A percentile compares a stretch with the other conserved stretches of the same genome.
Conservation (phyloP, 352 stramenopile species). For the Chrysophaeum taylorii region DNA sequence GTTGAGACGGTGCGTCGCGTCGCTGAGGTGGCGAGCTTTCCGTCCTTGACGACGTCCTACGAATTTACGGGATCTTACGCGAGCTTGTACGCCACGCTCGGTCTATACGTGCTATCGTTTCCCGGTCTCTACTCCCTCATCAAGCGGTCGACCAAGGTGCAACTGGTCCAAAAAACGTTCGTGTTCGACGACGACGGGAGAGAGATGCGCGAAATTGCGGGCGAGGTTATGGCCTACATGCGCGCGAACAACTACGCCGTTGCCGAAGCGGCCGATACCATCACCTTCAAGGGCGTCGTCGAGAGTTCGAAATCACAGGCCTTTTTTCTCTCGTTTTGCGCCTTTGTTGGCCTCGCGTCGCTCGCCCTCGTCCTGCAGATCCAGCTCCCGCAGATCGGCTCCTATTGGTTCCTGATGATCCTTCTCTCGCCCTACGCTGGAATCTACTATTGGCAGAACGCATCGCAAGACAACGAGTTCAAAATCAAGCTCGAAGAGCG, state of each 20-base stretch:
- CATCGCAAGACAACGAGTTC: constrained; percentile 42
- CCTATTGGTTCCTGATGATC: constrained; percentile 32
- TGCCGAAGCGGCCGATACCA: constrained; percentile 48
- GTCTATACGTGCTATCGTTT: constrained; percentile 44
- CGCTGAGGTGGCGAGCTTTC: no score
- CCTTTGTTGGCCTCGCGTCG: constrained; percentile 42
- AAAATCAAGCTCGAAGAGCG: constrained; percentile 44
- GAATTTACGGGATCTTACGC: constrained; percentile 28
- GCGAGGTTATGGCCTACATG: constrained; percentile 64
- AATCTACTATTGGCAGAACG: constrained; percentile 53
- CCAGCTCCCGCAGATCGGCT: constrained; percentile 44
- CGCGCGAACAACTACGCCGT: constrained; percentile 62
- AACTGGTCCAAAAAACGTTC: constrained; percentile 27
- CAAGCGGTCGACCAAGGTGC: constrained; percentile 45
- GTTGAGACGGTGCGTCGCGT: no score
- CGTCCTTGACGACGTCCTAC: constrained; percentile 34
- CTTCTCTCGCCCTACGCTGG: constrained; percentile 49
- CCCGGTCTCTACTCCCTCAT: constrained; percentile 50
- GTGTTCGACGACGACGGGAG: constrained; percentile 16
- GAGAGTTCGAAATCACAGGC: constrained; percentile 43
- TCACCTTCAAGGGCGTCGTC: constrained; percentile 51
- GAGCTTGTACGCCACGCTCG: constrained; percentile 51
- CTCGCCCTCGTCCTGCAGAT: constrained; percentile 54
- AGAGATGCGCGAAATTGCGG: constrained; percentile 38
- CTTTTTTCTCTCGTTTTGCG: constrained; percentile 52